Percentiles rank a stretch among this genome's conserved stretches.
Conservation (phyloP, 2,329 filamentous ascomycete genomes). For the Lachnellula willkommii region DNA sequence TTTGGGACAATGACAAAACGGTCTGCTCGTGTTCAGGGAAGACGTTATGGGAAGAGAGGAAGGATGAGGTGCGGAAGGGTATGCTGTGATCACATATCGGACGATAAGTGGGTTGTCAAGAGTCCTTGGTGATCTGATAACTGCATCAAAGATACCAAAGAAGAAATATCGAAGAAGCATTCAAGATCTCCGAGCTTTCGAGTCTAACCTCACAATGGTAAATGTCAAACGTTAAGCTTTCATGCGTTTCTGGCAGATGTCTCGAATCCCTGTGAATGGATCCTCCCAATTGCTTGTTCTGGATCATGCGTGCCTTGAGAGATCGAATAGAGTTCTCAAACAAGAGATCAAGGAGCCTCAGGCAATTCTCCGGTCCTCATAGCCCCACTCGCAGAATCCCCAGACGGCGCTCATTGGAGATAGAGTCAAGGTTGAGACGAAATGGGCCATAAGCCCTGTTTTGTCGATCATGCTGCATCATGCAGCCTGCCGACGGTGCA, state of each 20-base stretch:
- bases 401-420: constrained; percentile 2
- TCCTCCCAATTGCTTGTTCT: constrained; percentile 20
- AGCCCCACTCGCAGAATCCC: constrained; percentile 4
- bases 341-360: neutral
- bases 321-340: constrained; percentile 19
- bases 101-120: constrained; percentile 7
- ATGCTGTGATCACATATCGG: constrained; percentile 62
- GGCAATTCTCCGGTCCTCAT: neutral
- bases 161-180: constrained; percentile 13
- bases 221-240: constrained; percentile 23
- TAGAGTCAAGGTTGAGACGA: constrained; percentile 23
- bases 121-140: constrained; percentile 8
- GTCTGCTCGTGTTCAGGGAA: constrained; percentile 97
- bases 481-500: constrained; percentile 19
- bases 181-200: constrained; percentile 4
- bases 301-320: constrained; percentile 1
- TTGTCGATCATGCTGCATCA: constrained; percentile 18
- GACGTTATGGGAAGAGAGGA: constrained; percentile 95
- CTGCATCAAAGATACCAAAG: neutral
- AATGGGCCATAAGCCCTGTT: constrained; percentile 14
- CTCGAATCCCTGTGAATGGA: constrained; percentile 13
- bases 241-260: constrained; percentile 20
- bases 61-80: constrained; percentile 81
- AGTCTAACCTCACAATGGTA: constrained; percentile 10
- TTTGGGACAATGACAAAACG: constrained; percentile 98